Evolutionary conservation across 2,329 filamentous ascomycete species (phyloP), one percentile per base, ranked within the genome.

Genomic region (Elsinoe necatrix): DNA sequence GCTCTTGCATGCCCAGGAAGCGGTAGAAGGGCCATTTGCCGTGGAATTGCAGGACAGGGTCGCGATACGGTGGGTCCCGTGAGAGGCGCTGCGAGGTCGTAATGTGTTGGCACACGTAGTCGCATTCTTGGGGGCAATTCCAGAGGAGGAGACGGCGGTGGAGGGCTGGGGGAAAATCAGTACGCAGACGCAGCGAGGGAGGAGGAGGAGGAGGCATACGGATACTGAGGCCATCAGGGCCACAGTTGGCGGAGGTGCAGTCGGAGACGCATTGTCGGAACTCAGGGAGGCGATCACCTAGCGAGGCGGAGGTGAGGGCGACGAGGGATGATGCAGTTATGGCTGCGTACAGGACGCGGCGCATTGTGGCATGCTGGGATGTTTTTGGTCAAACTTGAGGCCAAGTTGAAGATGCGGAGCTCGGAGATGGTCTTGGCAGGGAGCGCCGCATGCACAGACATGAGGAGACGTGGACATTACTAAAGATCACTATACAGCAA

Each of bases 21-120:
- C 93, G 87, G 71, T 85, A 78, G 74, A 98, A 98, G 37, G 93
- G 93, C 93, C 93, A 98, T 80, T 98, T 98, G 29, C 93, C 93
- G 75, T 98, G 90, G 77, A 91, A 98, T 74, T 98, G 93, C 57
- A 92, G 85, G 51, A 96, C 72, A 9, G 84, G 80, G 27, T 82
- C 71, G 61, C 81, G 74, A 75, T 84, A 83, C 0, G 81, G 81
- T 31, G 81, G 80, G 59, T 82, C 80, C 61, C 80, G 76, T 23
- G 80, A 75, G 62, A 90, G 73, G 61, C 92, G 89, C 58, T 75
- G 74, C 64, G 81, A 73, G 57, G 93, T 97, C 59, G 95, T 79
- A 69, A 95, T 86, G 77, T 95, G 92, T 71, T 98, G 93, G 77
- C 93, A 98, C 60, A 88, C 86, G 76, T 98, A 95, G 77, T 98